Conservation (phyloP, 805 yeast species). For the Saturnispora gosingensis region DNA sequence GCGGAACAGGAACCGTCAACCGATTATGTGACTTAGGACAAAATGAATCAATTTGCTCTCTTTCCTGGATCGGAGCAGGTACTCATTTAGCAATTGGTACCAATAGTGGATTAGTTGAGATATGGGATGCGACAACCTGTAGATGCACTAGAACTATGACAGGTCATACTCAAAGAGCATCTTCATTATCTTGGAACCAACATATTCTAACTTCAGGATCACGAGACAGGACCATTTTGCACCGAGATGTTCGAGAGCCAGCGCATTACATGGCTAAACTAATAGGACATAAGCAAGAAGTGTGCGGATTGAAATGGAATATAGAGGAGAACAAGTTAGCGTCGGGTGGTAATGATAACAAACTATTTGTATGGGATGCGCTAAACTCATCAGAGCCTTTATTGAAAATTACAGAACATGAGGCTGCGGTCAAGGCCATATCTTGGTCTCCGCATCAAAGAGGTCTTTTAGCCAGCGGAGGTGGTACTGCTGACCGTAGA, state of each 20-base stretch:
- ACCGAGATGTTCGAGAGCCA: constrained; percentile 84
- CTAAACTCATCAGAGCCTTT: constrained; percentile 50
- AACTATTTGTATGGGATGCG: constrained; percentile 83
- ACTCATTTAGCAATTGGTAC: constrained; percentile 94
- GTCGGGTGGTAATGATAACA: constrained; percentile 92
- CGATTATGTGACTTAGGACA: constrained; percentile 63
- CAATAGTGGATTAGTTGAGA: constrained; percentile 75
- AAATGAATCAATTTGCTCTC: constrained; percentile 67
- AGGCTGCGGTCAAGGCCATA: constrained; percentile 92
- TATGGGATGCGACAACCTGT: constrained; percentile 82
- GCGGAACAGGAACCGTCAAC: constrained; percentile 71
- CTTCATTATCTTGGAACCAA: constrained; percentile 90
- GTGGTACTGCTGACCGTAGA: constrained; percentile 90
- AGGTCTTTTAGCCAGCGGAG: constrained; percentile 89
- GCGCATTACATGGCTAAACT: constrained; percentile 70
- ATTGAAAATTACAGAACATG: constrained; percentile 69
- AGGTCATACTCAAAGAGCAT: constrained; percentile 79
- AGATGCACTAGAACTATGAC: constrained; percentile 85
- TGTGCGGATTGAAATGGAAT: constrained; percentile 95
- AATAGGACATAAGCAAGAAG: constrained; percentile 78
- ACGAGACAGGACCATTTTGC: constrained; percentile 73
- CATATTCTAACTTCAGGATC: constrained; percentile 84
- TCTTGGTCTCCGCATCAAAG: constrained; percentile 98
- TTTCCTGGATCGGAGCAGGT: constrained; percentile 92
- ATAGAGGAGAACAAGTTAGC: constrained; percentile 85